Evolutionary conservation across 352 stramenopile genomes (phyloP).

Genomic region (Pythium pyrilobum): DNA sequence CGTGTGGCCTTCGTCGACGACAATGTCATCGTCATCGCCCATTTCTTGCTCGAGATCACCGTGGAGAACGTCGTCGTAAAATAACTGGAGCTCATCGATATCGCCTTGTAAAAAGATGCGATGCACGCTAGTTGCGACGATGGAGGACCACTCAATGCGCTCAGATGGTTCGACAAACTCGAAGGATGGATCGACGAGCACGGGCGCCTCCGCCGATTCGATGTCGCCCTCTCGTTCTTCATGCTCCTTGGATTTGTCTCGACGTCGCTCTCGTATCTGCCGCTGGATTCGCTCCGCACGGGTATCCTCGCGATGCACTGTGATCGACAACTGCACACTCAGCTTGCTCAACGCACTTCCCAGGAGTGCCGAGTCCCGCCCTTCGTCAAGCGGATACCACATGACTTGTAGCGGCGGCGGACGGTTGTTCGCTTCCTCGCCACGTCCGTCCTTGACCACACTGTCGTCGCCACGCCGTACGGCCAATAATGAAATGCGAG

Average conservation of each 20-base stretch:
- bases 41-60: constrained; percentile 49
- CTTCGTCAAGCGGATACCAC: constrained; percentile 18
- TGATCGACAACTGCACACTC: constrained; percentile 13
- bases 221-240: neutral
- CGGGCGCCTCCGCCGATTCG: neutral
- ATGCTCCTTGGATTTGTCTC: neutral
- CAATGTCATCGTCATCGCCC: constrained; percentile 38
- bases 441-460: too few relatives aligned
- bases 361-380: neutral
- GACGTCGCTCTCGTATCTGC: constrained; percentile 4
- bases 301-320: neutral
- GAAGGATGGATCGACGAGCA: constrained; percentile 49
- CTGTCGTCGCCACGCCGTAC: constrained; percentile 21
- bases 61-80: constrained; percentile 47
- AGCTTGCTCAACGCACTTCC: neutral
- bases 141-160: constrained; percentile 47
- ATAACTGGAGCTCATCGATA: constrained; percentile 43
- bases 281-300: constrained; percentile 1
- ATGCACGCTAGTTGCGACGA: constrained; percentile 49
- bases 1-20: constrained; percentile 43
- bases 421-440: constrained; percentile 19
- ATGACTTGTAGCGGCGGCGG: neutral
- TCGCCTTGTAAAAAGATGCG: constrained; percentile 69
- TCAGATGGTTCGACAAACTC: constrained; percentile 40
- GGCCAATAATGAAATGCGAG: constrained; percentile 17